Base-by-base conservation (phyloP, 2,329 filamentous ascomycete species). In the Ophiostoma piceae region DNA sequence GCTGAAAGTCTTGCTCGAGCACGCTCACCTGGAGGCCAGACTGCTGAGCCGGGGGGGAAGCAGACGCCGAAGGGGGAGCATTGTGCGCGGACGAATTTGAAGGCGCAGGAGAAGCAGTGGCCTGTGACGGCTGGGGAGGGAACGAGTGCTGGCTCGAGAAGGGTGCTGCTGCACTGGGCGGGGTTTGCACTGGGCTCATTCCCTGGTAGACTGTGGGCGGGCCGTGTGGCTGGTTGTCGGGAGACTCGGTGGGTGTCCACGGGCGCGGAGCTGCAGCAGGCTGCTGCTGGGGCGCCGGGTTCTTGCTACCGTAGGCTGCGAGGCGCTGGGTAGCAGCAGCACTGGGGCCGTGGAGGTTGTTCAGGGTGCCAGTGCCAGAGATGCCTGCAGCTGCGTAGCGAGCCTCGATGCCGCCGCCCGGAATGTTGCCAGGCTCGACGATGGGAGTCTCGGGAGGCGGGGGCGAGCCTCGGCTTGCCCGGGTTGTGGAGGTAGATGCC, bases 161-260 rank as follows among this genome's bases (percentile, higher is more conserved):
- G 3, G 22, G 7, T 14, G 39, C 37, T 32, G 62, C 29, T 35
- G 62, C 14, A 43, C 43, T 22, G 86, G 79, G 90, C 86, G 75
- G 82, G 66, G 79, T 84, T 41, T 84, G 79, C 6, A 94, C 88
- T 72, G 91, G 88, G 73, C 89, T 90, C 68, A 87, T 86, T 7
- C 95, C 95, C 79, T 97, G 94, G 75, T 97, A 98, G 1, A 96
- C 90, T 0, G 91, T 93, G 0, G 94, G 93, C 39, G 93, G 93
- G 0, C 94, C 94, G 80, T 97, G 92, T 5, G 92, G 92, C 68
- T 93, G 90, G 72, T 89, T 90, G 41, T 92, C 93, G 1, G 94
- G 93, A 70, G 89, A 85, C 78, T 99, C 95, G 2, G 95, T 98
- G 0, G 95, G 95, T 11, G 94, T 98, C 95, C 94, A 98, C 39